These are phyloP conservation scores for Eucalyptus pauciflora DNA, from an alignment of 345 rosid species.

Conservation along the genomic window DNA sequence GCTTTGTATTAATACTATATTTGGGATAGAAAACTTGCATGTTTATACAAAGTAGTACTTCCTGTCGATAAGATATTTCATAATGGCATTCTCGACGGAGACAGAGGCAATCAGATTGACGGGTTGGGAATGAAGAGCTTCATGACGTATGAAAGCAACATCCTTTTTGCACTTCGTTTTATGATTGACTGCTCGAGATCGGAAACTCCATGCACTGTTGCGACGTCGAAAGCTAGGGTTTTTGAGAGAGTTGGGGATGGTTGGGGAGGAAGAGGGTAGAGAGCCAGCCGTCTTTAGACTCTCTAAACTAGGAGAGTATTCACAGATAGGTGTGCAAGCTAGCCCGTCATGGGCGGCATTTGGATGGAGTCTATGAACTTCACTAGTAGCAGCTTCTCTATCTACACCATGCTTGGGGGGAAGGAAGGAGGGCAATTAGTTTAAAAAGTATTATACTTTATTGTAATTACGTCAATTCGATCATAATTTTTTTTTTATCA, in stretches of 20 bases:
- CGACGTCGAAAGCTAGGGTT: not conserved
- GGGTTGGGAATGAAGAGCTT: conserved; percentile 87
- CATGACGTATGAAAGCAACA: conserved; percentile 86
- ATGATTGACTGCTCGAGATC: conserved; percentile 52
- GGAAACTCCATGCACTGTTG: not conserved
- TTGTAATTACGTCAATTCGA: accelerated
- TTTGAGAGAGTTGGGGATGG: not conserved
- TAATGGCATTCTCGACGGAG: conserved; percentile 43
- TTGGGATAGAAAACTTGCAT: not conserved
- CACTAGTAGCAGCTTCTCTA: not conserved
- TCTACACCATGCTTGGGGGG: not conserved
- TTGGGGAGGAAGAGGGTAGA: not conserved
- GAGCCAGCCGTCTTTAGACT: not conserved
- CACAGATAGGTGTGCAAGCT: not conserved
- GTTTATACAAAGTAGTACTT: not conserved
- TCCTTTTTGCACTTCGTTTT: conserved; percentile 86
- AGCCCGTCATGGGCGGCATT: not conserved
- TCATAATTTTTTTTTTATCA: too few relatives aligned
- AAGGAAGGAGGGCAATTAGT: too few relatives aligned
- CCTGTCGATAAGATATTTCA: not conserved
- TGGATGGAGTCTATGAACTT: not conserved
- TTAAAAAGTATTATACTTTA: accelerated
- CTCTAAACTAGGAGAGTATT: not conserved
- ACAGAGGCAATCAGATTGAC: conserved; percentile 75
- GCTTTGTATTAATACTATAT: not conserved